Evolutionary conservation across 768 basidiomycete species (phyloP).

Genomic region (Trametes gibbosa): DNA sequence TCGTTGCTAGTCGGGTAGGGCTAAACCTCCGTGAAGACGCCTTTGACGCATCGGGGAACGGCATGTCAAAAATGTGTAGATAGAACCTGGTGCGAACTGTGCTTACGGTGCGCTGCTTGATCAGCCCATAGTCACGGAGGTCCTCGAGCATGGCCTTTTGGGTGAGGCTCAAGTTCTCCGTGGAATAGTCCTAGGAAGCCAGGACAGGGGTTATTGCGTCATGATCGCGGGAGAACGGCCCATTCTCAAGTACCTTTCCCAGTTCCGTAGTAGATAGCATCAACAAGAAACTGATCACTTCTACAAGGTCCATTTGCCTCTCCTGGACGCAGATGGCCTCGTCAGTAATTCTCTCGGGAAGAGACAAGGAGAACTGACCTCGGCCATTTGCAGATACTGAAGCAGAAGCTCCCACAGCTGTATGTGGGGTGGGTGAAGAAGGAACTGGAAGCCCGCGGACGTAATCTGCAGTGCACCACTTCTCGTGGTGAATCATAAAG

Average conservation of each 20-base stretch:
- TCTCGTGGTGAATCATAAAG: slow-evolving; percentile 8
- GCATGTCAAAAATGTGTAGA: not conserved
- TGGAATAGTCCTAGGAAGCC: slow-evolving; percentile 76
- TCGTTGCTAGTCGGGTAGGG: slow-evolving; percentile 93
- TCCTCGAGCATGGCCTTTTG: slow-evolving; percentile 89
- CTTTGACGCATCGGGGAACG: slow-evolving; percentile 33
- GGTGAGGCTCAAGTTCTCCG: slow-evolving; percentile 71
- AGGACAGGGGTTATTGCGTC: not conserved
- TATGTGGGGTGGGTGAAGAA: slow-evolving; percentile 89
- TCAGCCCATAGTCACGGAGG: slow-evolving; percentile 90
- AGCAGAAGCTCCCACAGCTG: slow-evolving; percentile 95
- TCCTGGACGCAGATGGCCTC: slow-evolving; percentile 43
- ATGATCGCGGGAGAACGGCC: not conserved
- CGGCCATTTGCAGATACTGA: slow-evolving; percentile 83
- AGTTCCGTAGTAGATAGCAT: slow-evolving; percentile 98
- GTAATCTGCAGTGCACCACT: slow-evolving; percentile 78
- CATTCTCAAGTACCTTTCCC: slow-evolving; percentile 55
- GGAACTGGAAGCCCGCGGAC: slow-evolving; percentile 93
- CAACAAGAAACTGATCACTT: slow-evolving; percentile 91
- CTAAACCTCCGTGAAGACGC: slow-evolving; percentile 78
- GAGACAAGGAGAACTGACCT: slow-evolving; percentile 43
- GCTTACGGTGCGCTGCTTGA: slow-evolving; percentile 79
- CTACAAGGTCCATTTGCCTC: slow-evolving; percentile 88
- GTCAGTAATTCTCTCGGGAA: not conserved
- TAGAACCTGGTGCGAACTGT: not conserved